Evolutionary conservation across 768 basidiomycete species (phyloP).

Genomic region (Phylloporus sp.): DNA sequence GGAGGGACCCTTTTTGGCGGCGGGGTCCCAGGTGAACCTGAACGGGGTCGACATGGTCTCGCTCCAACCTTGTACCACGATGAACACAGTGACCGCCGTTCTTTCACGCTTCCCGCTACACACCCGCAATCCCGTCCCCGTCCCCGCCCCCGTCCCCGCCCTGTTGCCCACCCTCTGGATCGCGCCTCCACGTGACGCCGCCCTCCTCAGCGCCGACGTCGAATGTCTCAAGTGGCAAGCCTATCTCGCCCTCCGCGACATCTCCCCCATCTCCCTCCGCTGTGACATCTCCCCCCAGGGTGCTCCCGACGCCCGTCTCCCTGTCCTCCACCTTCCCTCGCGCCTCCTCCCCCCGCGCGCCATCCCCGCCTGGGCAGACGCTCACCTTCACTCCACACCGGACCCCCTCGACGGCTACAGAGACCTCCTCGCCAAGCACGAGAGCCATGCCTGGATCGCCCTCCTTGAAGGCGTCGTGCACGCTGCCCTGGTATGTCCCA

Average conservation of each 20-base stretch:
- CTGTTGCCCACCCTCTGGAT: constrained; percentile 61
- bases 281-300: constrained; percentile 70
- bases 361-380: constrained; percentile 74
- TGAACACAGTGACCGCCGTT: constrained; percentile 41
- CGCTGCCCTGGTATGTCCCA: constrained; percentile 58
- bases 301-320: constrained; percentile 61
- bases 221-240: constrained; percentile 92
- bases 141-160: constrained; percentile 22
- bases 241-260: constrained; percentile 56
- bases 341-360: constrained; percentile 58
- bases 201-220: constrained; percentile 64
- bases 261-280: constrained; percentile 48
- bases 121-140: constrained; percentile 40
- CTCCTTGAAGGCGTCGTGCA: constrained; percentile 75
- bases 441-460: constrained; percentile 78
- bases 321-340: constrained; percentile 61
- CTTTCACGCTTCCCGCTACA: constrained; percentile 59
- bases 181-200: constrained; percentile 38
- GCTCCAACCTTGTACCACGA: constrained; percentile 21
- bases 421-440: constrained; percentile 54
- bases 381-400: constrained; percentile 37
- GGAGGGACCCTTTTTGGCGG: constrained; percentile 56
- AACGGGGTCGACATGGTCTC: constrained; percentile 49
- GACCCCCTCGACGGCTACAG: constrained; percentile 62
- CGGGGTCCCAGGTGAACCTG: constrained; percentile 72